Percentiles rank a stretch among this genome's conserved stretches.
Conservation (phyloP, 768 basidiomycete genomes). For the Serendipita indica region DNA sequence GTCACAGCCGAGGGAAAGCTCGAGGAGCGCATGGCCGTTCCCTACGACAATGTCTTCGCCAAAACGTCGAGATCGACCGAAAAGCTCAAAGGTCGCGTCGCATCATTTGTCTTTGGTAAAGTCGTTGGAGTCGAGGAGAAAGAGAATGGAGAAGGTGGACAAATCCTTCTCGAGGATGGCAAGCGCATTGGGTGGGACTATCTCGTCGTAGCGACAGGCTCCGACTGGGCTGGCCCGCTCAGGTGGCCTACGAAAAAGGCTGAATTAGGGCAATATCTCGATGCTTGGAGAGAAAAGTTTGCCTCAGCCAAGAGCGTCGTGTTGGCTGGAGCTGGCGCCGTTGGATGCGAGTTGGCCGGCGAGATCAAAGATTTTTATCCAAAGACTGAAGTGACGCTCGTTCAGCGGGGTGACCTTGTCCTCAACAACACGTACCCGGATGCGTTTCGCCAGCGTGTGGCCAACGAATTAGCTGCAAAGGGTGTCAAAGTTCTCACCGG, state of each 20-base stretch:
- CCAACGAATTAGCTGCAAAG: conserved; percentile 4
- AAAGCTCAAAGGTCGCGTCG: conserved; percentile 19
- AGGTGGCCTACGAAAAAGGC: neutral
- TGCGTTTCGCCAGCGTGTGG: conserved; percentile 14
- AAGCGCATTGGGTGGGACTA: conserved; percentile 18
- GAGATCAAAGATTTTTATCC: conserved; percentile 16
- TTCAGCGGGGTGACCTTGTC: conserved; percentile 12
- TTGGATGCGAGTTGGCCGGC: conserved; percentile 16
- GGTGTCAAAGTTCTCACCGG: conserved; percentile 15
- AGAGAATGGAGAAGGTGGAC: conserved; percentile 24
- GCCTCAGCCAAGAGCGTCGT: conserved; percentile 13
- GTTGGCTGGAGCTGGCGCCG: conserved; percentile 16
- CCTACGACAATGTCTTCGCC: conserved; percentile 35
- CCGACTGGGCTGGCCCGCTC: neutral
- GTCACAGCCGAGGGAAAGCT: conserved; percentile 31
- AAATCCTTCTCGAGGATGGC: conserved; percentile 37
- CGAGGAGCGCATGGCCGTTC: conserved; percentile 34
- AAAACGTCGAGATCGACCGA: conserved; percentile 23
- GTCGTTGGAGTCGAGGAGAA: conserved; percentile 1
- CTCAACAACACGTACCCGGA: conserved; percentile 17
- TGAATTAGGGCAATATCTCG: neutral
- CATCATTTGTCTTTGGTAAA: conserved; percentile 21
- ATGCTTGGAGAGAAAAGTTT: conserved; percentile 14
- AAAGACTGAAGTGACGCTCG: conserved; percentile 14
- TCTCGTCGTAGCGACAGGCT: conserved; percentile 8